phyloP scores from a whole-genome alignment of 1,284 basidiomycete species.

The Tylopilus orsonianus region DNA sequence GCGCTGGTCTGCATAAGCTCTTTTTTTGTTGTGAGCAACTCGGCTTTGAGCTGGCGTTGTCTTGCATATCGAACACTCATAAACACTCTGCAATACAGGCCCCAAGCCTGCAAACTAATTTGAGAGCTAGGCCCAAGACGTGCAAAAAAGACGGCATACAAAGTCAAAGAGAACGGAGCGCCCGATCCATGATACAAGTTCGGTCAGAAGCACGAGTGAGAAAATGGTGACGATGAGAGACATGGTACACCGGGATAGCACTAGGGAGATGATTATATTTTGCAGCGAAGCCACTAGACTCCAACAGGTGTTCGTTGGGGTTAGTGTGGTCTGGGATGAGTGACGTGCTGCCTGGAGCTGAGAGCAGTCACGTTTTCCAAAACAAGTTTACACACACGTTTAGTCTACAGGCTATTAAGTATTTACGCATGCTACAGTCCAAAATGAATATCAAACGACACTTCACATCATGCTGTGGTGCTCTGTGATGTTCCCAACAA shows the following conservation, averaged over 20 bases:
- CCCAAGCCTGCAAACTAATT: slow-evolving; percentile 54
- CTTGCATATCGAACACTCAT: slow-evolving; percentile 51
- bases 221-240: slow-evolving; percentile 82
- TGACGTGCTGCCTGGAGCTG: not conserved
- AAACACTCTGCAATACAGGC: slow-evolving; percentile 67
- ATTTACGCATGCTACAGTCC: too few relatives aligned
- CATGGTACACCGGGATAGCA: slow-evolving; percentile 41
- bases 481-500: too few relatives aligned
- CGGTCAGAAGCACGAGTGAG: slow-evolving; percentile 74
- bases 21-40: slow-evolving; percentile 78
- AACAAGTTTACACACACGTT: slow-evolving; percentile 15
- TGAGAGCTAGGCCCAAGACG: not conserved
- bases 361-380: not conserved
- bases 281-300: not conserved
- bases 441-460: too few relatives aligned
- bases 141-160: slow-evolving; percentile 49
- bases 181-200: slow-evolving; percentile 86
- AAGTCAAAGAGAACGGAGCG: slow-evolving; percentile 76
- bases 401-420: too few relatives aligned
- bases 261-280: not conserved
- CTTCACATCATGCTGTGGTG: too few relatives aligned
- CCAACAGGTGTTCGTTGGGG: too few relatives aligned
- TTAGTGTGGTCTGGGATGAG: not conserved
- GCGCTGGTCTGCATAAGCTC: slow-evolving; percentile 89
- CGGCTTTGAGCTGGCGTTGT: slow-evolving; percentile 72